These are phyloP conservation scores for Solanum etuberosum DNA, from an alignment of 257 asterid genomes.

Conservation along the genomic window DNA sequence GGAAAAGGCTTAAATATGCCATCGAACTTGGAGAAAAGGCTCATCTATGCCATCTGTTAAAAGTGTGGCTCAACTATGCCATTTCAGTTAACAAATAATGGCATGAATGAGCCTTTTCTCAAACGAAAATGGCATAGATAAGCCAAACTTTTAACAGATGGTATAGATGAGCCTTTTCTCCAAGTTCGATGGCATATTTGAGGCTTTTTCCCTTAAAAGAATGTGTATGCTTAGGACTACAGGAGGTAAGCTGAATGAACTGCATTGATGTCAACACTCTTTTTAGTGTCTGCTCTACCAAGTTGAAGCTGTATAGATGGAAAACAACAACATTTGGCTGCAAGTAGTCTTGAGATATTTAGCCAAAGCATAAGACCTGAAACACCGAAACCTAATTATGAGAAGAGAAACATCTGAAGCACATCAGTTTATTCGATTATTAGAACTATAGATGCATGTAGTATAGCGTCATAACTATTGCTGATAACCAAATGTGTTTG, in stretches of 20 bases:
- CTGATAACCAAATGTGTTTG: neutral
- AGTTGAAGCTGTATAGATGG: neutral
- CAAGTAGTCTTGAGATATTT: neutral
- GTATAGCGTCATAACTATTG: neutral
- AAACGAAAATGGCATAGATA: too few species aligned
- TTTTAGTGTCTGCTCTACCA: neutral
- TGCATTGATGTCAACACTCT: neutral
- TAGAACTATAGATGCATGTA: neutral
- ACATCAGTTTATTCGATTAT: neutral
- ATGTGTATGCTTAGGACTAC: neutral
- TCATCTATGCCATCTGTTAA: too few species aligned
- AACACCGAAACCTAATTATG: neutral
- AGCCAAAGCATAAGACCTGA: neutral
- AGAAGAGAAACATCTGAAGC: neutral
- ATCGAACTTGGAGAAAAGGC: too few species aligned
- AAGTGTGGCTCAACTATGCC: too few species aligned
- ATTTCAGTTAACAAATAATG: too few species aligned
- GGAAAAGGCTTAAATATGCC: too few species aligned
- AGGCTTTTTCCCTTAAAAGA: neutral
- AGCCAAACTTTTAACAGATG: too few species aligned
- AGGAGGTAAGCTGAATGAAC: neutral
- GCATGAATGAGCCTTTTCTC: too few species aligned
- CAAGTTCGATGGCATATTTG: too few species aligned
- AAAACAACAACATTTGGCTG: neutral
- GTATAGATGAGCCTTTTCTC: too few species aligned